Conservation (phyloP, 306 rosid species). For the Trichosanthes truncata region DNA sequence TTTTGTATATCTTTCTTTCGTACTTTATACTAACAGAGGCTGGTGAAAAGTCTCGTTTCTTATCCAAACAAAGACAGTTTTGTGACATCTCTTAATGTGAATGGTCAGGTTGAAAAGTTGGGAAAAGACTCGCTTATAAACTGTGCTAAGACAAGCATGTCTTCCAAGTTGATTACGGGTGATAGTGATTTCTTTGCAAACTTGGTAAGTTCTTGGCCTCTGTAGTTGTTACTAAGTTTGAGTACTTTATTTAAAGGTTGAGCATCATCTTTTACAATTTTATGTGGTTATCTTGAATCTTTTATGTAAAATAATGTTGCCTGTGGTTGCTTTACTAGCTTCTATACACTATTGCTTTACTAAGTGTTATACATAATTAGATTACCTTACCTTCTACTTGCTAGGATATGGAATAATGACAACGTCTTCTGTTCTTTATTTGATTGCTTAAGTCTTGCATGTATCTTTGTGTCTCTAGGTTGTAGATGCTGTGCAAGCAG, state of each 20-base stretch:
- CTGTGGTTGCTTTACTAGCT: not conserved
- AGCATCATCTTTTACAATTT: not conserved
- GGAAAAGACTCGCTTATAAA: conserved; percentile 79
- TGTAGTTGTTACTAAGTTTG: not conserved
- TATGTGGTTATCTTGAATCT: not conserved
- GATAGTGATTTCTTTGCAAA: conserved; percentile 88
- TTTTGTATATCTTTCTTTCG: not conserved
- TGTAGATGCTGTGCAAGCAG: conserved; percentile 86
- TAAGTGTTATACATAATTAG: not conserved
- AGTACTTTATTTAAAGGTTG: not conserved
- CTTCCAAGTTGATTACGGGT: conserved; percentile 93
- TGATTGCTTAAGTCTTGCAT: conserved; percentile 2
- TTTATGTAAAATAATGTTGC: not conserved
- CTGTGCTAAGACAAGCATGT: conserved; percentile 99
- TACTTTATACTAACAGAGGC: not conserved
- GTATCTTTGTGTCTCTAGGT: conserved; percentile 38
- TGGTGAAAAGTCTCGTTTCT: not conserved
- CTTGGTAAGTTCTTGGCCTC: conserved; percentile 44
- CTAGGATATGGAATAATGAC: not conserved
- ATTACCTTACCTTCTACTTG: not conserved
- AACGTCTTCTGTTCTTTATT: not conserved
- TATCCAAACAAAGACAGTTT: not conserved
- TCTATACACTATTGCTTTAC: not conserved
- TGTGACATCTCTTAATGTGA: not conserved
- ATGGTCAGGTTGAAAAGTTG: conserved; percentile 75